Evolutionary conservation across 2,329 filamentous ascomycete species (phyloP), one percentile per base, ranked within the genome.

Genomic region (Colletotrichum sp.): DNA sequence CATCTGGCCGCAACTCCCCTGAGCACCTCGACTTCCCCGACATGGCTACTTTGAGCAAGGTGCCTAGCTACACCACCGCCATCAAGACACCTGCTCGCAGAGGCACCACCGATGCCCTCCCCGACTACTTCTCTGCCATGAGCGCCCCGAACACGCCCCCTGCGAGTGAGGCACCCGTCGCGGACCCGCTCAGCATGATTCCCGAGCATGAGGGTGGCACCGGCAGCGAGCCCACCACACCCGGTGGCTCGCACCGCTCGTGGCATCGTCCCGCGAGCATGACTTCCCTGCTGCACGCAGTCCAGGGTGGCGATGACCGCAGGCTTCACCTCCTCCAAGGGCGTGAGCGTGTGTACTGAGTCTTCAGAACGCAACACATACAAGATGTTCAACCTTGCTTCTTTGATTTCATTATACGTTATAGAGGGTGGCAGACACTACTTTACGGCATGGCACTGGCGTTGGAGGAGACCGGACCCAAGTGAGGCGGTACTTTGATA

Each of bases 21-120:
- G 89, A 92, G 78, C 89, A 92, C 77, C 79, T 88, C 65, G 90
- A 93, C 75, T 87, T 88, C 64, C 85, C 88, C 21, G 92, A 94
- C 77, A 85, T 95, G 78, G 89, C 90, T 64, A 90, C 92, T 77
- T 85, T 96, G 56, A 94, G 89, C 82, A 94, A 94, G 78, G 94
- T 96, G 3, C 94, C 94, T 2, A 96, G 94, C 72, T 96, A 96
- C 82, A 90, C 90, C 18, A 96, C 94, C 2, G 94, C 94, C 0
- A 91, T 95, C 30, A 91, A 91, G 77, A 91, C 92, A 1, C 91
- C 92, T 7, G 90, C 91, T 18, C 88, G 90, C 66, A 87, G 87
- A 16, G 88, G 85, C 87, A 87, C 88, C 8, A 87, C 87, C 36
- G 83, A 86, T 7, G 83, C 83, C 15, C 88, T 95, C 8, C 94